Evolutionary conservation across 306 rosid species (phyloP), one percentile per base, ranked within the genome.

Genomic region (Ormosia emarginata): DNA sequence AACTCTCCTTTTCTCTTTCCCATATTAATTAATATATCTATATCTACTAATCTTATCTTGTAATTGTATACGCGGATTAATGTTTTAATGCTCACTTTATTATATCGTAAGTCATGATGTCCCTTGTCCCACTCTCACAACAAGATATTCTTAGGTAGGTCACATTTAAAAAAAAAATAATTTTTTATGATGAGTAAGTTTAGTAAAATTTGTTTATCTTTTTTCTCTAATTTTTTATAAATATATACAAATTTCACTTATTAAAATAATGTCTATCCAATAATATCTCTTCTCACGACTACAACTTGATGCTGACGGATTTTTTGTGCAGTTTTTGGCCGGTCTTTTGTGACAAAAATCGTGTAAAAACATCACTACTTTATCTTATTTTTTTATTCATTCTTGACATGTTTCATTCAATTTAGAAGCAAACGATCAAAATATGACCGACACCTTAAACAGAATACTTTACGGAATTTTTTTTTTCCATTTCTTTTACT

Each of bases 1-100:
- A 75, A 49, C 61, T 80, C 79, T 79, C 79, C 71, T 65, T 73
- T 79, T 77, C 86, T 59, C 46, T 79, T 74, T 75, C 87, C 52
- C 73, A 37, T 59, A 71, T 68, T 57, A 64, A 7, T 64, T 40
- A 57, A 24, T 24, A 24, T 24, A 24, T 24, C 24, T 56, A 8
- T 68, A 2, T 46, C 52, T 47, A 34, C 13, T 32, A 32, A 49
- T 6, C 18, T 29, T 72, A 36, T 52, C 36, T 17, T 53, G 1
- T 74, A 7, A 43, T 43, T 61, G 8, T 30, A 4, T 61, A 8
- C 0, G n/a, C 6, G 52, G 39, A 67, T 79, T 57, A n/a, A 41
- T 69, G 63, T 69, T 46, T 57, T 17, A 33, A 18, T 79, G 63
- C 4, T 32, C 43, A 6, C 55, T 55, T 3, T 37, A 62, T 3